Evolutionary conservation across 2,329 filamentous ascomycete species (phyloP).

Genomic region (Aspergillus spinulosporus): DNA sequence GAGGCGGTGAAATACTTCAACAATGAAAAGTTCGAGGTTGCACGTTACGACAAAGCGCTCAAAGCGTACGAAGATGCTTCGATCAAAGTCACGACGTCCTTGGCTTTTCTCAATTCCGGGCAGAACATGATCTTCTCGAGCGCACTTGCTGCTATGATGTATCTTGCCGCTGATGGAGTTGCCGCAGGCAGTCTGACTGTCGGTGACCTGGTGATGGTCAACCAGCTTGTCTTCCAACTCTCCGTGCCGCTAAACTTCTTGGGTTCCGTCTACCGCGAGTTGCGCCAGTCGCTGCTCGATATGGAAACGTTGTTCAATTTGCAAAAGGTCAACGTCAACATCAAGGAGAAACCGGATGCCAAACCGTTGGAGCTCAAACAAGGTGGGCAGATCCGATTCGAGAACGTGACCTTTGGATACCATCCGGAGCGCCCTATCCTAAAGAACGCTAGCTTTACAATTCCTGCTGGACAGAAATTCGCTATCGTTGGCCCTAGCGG

Average conservation of each 20-base stretch:
- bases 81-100: slow-evolving; percentile 93
- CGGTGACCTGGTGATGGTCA: slow-evolving; percentile 97
- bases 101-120: slow-evolving; percentile 89
- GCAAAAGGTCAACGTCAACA: slow-evolving; percentile 89
- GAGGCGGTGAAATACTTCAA: slow-evolving; percentile 99
- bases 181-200: slow-evolving; percentile 79
- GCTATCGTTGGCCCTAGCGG: slow-evolving; percentile 93
- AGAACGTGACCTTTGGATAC: slow-evolving; percentile 95
- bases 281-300: slow-evolving; percentile 89
- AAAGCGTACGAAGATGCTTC: slow-evolving; percentile 87
- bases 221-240: slow-evolving; percentile 96
- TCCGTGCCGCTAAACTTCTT: slow-evolving; percentile 96
- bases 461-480: slow-evolving; percentile 93
- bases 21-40: slow-evolving; percentile 93
- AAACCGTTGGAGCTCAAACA: slow-evolving; percentile 68
- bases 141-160: slow-evolving; percentile 97
- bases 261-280: slow-evolving; percentile 94
- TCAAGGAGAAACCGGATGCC: slow-evolving; percentile 75
- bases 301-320: slow-evolving; percentile 99
- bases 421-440: slow-evolving; percentile 83
- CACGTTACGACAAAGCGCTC: slow-evolving; percentile 83
- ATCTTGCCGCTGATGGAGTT: slow-evolving; percentile 86
- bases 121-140: slow-evolving; percentile 97
- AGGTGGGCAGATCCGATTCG: slow-evolving; percentile 88
- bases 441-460: slow-evolving; percentile 78